phyloP scores from a whole-genome alignment of 75 land plant species.

The Ceratopteris richardii region DNA sequence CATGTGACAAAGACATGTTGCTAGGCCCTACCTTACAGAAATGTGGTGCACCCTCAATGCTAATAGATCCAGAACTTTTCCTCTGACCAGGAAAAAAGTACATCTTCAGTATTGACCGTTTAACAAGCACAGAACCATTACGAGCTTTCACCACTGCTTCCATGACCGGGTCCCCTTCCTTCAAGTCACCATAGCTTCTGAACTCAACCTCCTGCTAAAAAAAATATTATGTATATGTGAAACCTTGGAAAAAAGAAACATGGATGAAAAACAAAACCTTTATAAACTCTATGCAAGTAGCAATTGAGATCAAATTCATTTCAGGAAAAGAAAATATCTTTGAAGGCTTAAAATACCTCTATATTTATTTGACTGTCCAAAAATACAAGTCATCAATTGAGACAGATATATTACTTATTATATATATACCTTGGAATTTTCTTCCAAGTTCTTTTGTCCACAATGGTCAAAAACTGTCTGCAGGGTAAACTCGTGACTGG shows the following conservation, averaged over 20 bases:
- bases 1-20: no score
- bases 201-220: slow-evolving; percentile 52
- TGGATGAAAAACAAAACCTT: not conserved
- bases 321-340: no score
- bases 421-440: no score
- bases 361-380: no score
- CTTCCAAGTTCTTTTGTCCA: no score
- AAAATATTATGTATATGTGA: slow-evolving; percentile 9
- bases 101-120: slow-evolving; percentile 88
- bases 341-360: no score
- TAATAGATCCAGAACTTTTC: slow-evolving; percentile 52
- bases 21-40: slow-evolving; percentile 63
- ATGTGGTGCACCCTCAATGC: slow-evolving; percentile 84
- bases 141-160: slow-evolving; percentile 84
- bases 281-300: no score
- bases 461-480: no score
- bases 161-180: slow-evolving; percentile 90
- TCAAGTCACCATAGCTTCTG: slow-evolving; percentile 44
- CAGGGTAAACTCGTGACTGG: no score
- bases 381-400: no score
- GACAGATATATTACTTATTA: no score
- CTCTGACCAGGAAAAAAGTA: slow-evolving; percentile 91
- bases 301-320: no score
- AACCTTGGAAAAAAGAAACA: not conserved
- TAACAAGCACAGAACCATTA: slow-evolving; percentile 84